A percentile compares a stretch with the other conserved stretches of the same genome.
Conservation (phyloP, 176 grass and related monocot species). For the Triticum urartu region DNA sequence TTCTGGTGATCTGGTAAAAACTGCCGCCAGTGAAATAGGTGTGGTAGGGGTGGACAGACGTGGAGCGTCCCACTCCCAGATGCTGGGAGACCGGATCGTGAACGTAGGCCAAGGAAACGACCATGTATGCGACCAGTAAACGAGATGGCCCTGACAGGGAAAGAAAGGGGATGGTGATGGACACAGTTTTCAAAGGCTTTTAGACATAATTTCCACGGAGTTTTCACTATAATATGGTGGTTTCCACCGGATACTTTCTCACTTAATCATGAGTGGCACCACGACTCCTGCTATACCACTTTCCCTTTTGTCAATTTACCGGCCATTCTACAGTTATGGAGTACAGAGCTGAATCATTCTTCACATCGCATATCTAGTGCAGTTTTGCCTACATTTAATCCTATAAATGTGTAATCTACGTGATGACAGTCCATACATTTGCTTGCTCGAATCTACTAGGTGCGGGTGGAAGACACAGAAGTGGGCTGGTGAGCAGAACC, state of each 20-base stretch:
- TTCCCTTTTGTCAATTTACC: not conserved
- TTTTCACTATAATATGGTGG: not conserved
- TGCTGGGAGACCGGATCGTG: not conserved
- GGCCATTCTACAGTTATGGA: not conserved
- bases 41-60: not conserved
- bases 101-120: not conserved
- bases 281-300: not conserved
- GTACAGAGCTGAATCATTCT: not conserved
- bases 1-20: not conserved
- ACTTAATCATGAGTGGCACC: not conserved
- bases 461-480: not conserved
- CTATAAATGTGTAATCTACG: not conserved
- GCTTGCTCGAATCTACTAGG: not conserved
- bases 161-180: not conserved
- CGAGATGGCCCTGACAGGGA: not conserved
- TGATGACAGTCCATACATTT: not conserved
- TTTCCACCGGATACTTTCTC: not conserved
- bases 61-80: conserved; percentile 22
- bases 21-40: not conserved
- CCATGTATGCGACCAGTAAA: too few species aligned
- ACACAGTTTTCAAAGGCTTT: not conserved
- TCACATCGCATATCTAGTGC: not conserved
- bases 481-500: conserved; percentile 13
- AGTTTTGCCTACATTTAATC: not conserved
- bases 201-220: not conserved